Percentiles rank a stretch among this genome's conserved stretches.
phyloP scores from a whole-genome alignment of 768 basidiomycete genomes.

The Leucocoprinus sp. region DNA sequence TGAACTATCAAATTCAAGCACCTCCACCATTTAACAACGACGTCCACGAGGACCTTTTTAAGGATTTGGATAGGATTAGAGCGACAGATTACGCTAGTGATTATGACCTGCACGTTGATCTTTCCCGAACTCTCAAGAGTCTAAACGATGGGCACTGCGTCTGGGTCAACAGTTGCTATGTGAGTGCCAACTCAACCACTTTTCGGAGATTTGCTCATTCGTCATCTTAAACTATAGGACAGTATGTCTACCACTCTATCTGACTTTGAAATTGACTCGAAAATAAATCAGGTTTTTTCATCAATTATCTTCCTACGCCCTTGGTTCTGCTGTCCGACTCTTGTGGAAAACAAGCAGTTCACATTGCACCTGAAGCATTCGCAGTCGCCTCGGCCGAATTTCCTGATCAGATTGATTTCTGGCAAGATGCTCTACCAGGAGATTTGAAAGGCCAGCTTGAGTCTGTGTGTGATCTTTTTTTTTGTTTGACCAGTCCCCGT shows the following conservation, averaged over 20 bases:
- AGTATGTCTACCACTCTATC: too few relatives aligned
- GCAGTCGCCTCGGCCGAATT: conserved; percentile 44
- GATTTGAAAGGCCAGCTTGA: conserved; percentile 38
- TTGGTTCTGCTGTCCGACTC: conserved; percentile 37
- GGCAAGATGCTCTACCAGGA: conserved; percentile 48
- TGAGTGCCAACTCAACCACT: conserved; percentile 9
- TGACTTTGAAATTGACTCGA: background rate
- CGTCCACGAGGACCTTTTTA: conserved; percentile 49
- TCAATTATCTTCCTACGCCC: conserved; percentile 44
- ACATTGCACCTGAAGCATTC: conserved; percentile 52
- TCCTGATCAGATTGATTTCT: conserved; percentile 41
- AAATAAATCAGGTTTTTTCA: conserved; percentile 18
- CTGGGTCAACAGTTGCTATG: conserved; percentile 46
- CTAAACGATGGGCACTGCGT: conserved; percentile 53
- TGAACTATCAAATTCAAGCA: conserved; percentile 49
- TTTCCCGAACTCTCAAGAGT: conserved; percentile 47
- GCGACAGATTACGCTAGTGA: conserved; percentile 38
- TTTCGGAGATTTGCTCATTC: too few relatives aligned
- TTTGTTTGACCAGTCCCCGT: too few relatives aligned
- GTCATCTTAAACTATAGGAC: conserved; percentile 22
- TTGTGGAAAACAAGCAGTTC: conserved; percentile 37
- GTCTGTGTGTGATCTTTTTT: conserved; percentile 25
- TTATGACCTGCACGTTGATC: conserved; percentile 48
- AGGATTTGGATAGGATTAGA: conserved; percentile 43
- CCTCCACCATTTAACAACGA: conserved; percentile 43